Evolutionary conservation across 768 basidiomycete genomes (phyloP), one percentile per base, ranked within the genome.

Genomic region (Multifurca ochricompacta): DNA sequence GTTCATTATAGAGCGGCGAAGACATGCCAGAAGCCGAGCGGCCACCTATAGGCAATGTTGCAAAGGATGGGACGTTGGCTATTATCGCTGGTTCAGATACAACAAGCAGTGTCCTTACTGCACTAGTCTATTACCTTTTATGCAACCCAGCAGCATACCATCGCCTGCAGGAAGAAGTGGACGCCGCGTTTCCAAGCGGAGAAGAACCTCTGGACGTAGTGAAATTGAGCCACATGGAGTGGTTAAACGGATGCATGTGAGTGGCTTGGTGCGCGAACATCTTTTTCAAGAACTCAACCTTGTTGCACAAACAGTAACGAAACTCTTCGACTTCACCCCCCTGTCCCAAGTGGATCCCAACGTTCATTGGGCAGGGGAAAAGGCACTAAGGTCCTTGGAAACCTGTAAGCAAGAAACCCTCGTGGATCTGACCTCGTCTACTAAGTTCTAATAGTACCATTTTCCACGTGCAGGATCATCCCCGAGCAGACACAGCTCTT

Each of bases 341-440:
- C 80, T 10, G 65, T 80, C 30, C 70, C 77, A 32, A 73, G 72
- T 46, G 76, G 76, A 28, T 70, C 71, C 41, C 75, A 76, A 54
- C 74, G 79, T 30, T 67, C 67, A 14, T 65, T 68, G 3, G 68
- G 65, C 1, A 65, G 58, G 48, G 67, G 69, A 13, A 68, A 65
- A 37, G 73, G 69, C 11, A 0, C 74, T 74, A 0, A 30, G 48
- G 25, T 18, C 18, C 7, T 53, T 8, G 44, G 51, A 5, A 53
- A 41, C 23, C 21, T 47, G 56, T 57, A 32, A 53, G 56, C 18
- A 16, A 5, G 3, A 27, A 11, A 31, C 9, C 1, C 6, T 8
- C 16, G 8, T 43, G 8, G n/a, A 31, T 30, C 7, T 16, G 32
- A 25, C 16, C n/a, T 9, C n/a, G n/a, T 21, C 4, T 0, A 18